Base-by-base conservation (phyloP, 306 rosid species). In the Lathyrus tuberosus region DNA sequence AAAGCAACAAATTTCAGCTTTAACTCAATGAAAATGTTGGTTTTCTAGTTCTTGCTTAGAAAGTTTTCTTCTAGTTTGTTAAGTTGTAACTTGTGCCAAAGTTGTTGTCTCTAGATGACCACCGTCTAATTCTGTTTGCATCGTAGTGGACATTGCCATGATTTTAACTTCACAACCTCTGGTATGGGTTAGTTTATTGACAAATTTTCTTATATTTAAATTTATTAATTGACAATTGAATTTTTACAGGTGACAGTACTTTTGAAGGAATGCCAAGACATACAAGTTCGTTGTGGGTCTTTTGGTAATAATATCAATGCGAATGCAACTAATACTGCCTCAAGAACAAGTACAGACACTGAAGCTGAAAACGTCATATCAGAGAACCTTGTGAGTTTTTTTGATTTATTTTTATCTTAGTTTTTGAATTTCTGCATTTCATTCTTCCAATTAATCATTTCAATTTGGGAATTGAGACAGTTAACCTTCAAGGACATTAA, bases 401-500 rank as follows among this genome's bases (percentile, higher is more conserved):
- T 70, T 51, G 49, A 57, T 73, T 44, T 46, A 22, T 30, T 69
- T 42, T 48, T 57, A n/a, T 38, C 17, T 2, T 48, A 15, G 22
- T 16, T 58, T 48, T 53, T 20, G 10, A 33, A 67, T 43, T 46
- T 11, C 3, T 62, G 14, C 22, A 44, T 75, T 24, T 37, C 43
- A 17, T 38, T 71, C n/a, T 71, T 53, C 41, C 13, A 38, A 4
- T 11, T 75, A 11, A 38, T 56, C 16, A 46, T 15, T 67, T 75
- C 38, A 69, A 46, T 51, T 61, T 78, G 61, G 79, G 52, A 46
- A 43, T 61, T 78, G 61, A 77, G 46, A 44, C 89, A 94, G 99
- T 76, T 94, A 84, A 94, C 97, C 67, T 94, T 91, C 80, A 94
- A 94, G 92, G 99, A 90, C 77, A 94, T 94, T 52, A 88, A 86